These are phyloP conservation scores for Saccharomyces hybrid DNA, from an alignment of 1,139 yeast species.

Conservation along the genomic window DNA sequence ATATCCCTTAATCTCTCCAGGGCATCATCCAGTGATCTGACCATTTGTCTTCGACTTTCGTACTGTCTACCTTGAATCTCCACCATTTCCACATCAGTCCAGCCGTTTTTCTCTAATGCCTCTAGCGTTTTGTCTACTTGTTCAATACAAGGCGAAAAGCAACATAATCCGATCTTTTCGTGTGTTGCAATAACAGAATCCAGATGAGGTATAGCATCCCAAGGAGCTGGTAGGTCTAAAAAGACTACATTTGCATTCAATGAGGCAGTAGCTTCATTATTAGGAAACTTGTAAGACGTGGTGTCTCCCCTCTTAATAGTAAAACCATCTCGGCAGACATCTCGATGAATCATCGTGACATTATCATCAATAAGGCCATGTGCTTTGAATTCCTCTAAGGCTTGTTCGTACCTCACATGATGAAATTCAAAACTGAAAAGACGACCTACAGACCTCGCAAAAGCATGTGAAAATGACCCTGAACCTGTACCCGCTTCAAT, in stretches of 20 bases:
- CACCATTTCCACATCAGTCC: constrained; percentile 90
- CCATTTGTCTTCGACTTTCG: constrained; percentile 91
- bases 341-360: constrained; percentile 73
- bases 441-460: constrained; percentile 76
- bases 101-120: constrained; percentile 65
- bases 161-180: constrained; percentile 64
- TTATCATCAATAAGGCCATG: constrained; percentile 53
- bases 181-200: constrained; percentile 47
- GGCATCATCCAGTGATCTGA: constrained; percentile 72
- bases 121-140: constrained; percentile 85
- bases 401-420: constrained; percentile 73
- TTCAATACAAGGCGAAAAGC: constrained; percentile 96
- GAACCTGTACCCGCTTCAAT: constrained; percentile 98
- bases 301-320: constrained; percentile 37
- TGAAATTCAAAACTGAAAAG: constrained; percentile 89
- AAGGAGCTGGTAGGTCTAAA: constrained; percentile 92
- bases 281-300: constrained; percentile 27
- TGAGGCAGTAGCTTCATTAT: constrained; percentile 22
- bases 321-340: constrained; percentile 87
- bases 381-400: constrained; percentile 61
- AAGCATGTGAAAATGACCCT: constrained; percentile 90
- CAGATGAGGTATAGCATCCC: constrained; percentile 87
- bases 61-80: constrained; percentile 81
- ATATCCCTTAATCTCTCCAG: constrained; percentile 75
- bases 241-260: constrained; percentile 67